Evolutionary conservation across 2,329 filamentous ascomycete species (phyloP), one percentile per base, ranked within the genome.

Genomic region (Sclerotinia borealis): DNA sequence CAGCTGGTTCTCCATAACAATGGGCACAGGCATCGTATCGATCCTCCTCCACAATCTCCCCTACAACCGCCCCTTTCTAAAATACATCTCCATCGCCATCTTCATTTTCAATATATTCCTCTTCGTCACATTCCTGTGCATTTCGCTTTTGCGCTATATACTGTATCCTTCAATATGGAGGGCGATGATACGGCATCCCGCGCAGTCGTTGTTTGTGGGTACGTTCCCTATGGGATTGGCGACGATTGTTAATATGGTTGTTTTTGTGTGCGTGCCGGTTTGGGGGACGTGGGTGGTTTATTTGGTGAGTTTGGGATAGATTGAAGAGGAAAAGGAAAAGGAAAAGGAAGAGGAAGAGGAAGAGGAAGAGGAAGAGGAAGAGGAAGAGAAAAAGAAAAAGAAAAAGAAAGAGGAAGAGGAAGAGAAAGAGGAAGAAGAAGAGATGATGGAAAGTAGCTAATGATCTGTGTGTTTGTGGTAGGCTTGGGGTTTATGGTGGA

Each of bases 1-100:
- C 45, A 78, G 81, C 72, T 86, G 84, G 84, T 86, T 85, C 71
- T 77, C 81, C 3, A 79, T 82, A 37, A 85, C 79, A 49, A 86
- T 90, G 86, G 87, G 87, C 34, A 90, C 87, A 0, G 88, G 87
- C 25, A 84, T 90, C 45, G 83, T 87, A 10, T 83, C 84, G 1
- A 81, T 89, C 45, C 77, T 90, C 25, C 78, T 90, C 22, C 78
- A 83, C 67, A 80, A 82, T 22, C 78, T 89, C 13, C 87, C 87
- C 0, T 89, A 85, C 73, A 80, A 86, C 65, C 79, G 79, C 1
- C 63, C 68, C 10, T 87, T 83, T 79, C 76, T 89, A 0, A 79
- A 82, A 68, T 84, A 81, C 74, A 77, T 88, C 25, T 83, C 85
- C 1, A 81, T 85, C 54, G 70, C 80, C 56, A 82, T 90, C 72